Evolutionary conservation across 345 rosid species (phyloP).

Genomic region (Toxicodendron radicans): DNA sequence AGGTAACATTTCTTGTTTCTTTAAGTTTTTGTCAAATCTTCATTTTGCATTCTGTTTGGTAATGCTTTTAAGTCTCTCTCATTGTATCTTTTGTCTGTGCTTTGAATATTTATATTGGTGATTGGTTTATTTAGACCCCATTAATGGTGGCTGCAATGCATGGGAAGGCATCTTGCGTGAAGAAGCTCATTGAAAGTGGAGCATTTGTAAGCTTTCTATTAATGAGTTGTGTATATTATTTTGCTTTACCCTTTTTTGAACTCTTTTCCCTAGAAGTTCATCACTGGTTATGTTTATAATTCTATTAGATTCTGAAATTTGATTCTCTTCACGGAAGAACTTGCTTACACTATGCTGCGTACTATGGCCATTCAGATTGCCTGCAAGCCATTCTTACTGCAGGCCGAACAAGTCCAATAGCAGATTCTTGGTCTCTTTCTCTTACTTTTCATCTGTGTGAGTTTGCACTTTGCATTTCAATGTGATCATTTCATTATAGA

Average conservation of each 20-base stretch:
- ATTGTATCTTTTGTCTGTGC: background rate
- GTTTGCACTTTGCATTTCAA: background rate
- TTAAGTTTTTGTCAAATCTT: background rate
- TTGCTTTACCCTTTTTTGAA: background rate
- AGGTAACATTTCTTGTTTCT: constrained; percentile 24
- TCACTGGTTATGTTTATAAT: constrained; percentile 1
- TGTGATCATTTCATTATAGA: background rate
- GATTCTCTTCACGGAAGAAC: constrained; percentile 41
- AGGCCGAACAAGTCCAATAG: constrained; percentile 33
- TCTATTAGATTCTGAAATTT: constrained; percentile 19
- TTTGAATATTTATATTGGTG: constrained; percentile 11
- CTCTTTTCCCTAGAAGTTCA: background rate
- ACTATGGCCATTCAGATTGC: constrained; percentile 41
- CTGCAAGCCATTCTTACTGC: constrained; percentile 34
- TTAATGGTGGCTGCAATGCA: constrained; percentile 53
- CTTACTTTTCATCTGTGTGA: background rate
- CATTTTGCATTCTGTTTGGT: background rate
- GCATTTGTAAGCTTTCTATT: constrained; percentile 47
- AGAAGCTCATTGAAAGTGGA: constrained; percentile 43
- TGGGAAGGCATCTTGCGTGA: constrained; percentile 37
- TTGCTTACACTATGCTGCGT: constrained; percentile 42
- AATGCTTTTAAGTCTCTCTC: background rate
- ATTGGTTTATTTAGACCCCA: constrained; percentile 34
- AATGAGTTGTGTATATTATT: background rate
- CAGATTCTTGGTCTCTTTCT: constrained; percentile 32